Conservation (phyloP, 2,329 filamentous ascomycete species). For the Colletotrichum tropicicola region DNA sequence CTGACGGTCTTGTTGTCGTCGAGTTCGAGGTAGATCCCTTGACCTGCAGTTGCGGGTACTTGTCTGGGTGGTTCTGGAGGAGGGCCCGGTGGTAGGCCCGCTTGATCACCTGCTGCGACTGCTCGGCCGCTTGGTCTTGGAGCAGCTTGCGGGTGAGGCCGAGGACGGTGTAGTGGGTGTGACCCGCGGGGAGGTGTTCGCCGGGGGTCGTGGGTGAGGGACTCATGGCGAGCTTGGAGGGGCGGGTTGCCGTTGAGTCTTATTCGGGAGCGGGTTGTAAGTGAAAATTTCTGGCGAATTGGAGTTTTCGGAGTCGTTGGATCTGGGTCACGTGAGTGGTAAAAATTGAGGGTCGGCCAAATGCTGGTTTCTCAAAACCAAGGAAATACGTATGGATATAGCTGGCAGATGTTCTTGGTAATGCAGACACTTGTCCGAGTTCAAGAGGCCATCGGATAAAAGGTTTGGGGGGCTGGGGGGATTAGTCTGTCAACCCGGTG, state of each 20-base stretch:
- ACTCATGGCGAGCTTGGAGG: slow-evolving; percentile 11
- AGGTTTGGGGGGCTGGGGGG: no score
- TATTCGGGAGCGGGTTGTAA: background rate
- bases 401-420: no score
- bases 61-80: slow-evolving; percentile 73
- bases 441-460: no score
- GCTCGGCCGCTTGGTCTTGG: slow-evolving; percentile 44
- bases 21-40: slow-evolving; percentile 4
- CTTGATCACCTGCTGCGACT: slow-evolving; percentile 61
- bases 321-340: slow-evolving; percentile 24
- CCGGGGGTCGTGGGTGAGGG: slow-evolving; percentile 14
- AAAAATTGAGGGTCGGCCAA: background rate
- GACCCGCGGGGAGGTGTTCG: slow-evolving; percentile 36
- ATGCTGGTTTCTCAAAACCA: background rate
- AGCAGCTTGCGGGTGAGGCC: slow-evolving; percentile 60
- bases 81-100: slow-evolving; percentile 72
- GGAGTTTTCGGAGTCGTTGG: background rate
- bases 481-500: no score
- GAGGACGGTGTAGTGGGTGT: slow-evolving; percentile 69
- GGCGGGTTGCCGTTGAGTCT: background rate
- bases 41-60: slow-evolving; percentile 40
- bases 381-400: background rate
- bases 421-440: background rate
- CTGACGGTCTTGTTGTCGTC: slow-evolving; percentile 22
- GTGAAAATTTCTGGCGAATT: slow-evolving; percentile 26